Percentiles rank a stretch among this genome's conserved stretches.
These are phyloP conservation scores for Fistulina hepatica DNA, from an alignment of 1,284 basidiomycete genomes.

Conservation along the genomic window DNA sequence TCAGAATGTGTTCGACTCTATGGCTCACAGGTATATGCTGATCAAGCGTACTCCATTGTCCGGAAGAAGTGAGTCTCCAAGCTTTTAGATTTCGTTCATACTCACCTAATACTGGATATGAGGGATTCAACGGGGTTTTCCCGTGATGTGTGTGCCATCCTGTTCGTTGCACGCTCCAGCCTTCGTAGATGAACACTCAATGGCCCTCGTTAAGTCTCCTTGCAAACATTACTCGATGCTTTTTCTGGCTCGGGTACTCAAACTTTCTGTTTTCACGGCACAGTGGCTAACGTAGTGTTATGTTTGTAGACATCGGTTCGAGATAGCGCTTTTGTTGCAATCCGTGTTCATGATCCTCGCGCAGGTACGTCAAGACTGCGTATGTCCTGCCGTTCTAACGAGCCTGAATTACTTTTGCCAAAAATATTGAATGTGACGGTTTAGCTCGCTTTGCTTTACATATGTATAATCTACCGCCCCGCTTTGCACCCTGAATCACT, in stretches of 20 bases:
- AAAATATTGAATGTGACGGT: constrained; percentile 10
- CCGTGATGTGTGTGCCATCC: constrained; percentile 68
- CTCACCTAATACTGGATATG: constrained; percentile 15
- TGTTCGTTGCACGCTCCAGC: constrained; percentile 33
- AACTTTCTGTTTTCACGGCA: constrained; percentile 2
- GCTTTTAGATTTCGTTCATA: constrained; percentile 1
- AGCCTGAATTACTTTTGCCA: constrained; percentile 4
- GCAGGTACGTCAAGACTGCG: constrained; percentile 40
- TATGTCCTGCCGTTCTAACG: constrained; percentile 7
- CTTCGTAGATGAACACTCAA: constrained; percentile 9
- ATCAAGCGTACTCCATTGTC: constrained; percentile 66
- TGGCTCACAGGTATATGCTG: constrained; percentile 50
- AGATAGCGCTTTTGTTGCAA: constrained; percentile 64
- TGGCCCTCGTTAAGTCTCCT: constrained; percentile 38
- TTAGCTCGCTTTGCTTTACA: constrained; percentile 64
- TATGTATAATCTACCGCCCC: constrained; percentile 64
- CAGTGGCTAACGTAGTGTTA: constrained; percentile 2
- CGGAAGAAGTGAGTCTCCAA: constrained; percentile 43
- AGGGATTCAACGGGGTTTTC: constrained; percentile 83
- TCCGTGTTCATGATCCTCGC: constrained; percentile 74
- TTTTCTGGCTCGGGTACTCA: constrained; percentile 71
- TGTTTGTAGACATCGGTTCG: constrained; percentile 47
- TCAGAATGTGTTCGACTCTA: no score
- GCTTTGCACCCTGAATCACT: constrained; percentile 45
- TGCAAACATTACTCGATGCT: constrained; percentile 76